Conservation (phyloP, 441 rosid species). For the Gossypium davidsonii region DNA sequence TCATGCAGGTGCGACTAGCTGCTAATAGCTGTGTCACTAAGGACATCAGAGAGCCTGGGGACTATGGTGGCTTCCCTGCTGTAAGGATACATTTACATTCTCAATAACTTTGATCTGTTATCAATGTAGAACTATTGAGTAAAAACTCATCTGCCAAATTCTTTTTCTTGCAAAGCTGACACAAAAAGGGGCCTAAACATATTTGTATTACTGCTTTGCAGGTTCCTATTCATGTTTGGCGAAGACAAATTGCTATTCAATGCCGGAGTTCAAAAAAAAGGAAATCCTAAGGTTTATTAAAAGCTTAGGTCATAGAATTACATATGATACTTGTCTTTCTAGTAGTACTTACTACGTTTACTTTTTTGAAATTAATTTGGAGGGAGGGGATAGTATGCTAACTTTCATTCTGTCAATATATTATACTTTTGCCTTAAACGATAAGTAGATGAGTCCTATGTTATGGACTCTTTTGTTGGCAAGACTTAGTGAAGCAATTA, state of each 20-base stretch:
- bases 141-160: background rate
- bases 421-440: no score
- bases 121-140: background rate
- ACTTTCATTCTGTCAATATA: no score
- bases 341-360: no score
- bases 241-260: slow-evolving; percentile 42
- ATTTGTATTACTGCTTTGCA: slow-evolving; percentile 9
- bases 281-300: slow-evolving; percentile 8
- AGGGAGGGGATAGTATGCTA: no score
- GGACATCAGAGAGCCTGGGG: slow-evolving; percentile 62
- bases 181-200: background rate
- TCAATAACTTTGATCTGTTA: background rate
- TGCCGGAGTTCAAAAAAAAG: slow-evolving; percentile 26
- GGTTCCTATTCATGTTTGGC: slow-evolving; percentile 56
- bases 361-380: no score
- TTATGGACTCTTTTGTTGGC: no score
- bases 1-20: slow-evolving; percentile 55
- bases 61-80: slow-evolving; percentile 79
- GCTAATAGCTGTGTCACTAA: slow-evolving; percentile 62
- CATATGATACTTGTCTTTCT: no score
- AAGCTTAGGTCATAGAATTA: no score
- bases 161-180: background rate
- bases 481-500: no score
- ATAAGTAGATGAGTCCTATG: no score
- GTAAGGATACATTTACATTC: slow-evolving; percentile 30